These are phyloP conservation scores for Trichoderma hamatum DNA, from an alignment of 2,329 filamentous ascomycete species.

Conservation along the genomic window DNA sequence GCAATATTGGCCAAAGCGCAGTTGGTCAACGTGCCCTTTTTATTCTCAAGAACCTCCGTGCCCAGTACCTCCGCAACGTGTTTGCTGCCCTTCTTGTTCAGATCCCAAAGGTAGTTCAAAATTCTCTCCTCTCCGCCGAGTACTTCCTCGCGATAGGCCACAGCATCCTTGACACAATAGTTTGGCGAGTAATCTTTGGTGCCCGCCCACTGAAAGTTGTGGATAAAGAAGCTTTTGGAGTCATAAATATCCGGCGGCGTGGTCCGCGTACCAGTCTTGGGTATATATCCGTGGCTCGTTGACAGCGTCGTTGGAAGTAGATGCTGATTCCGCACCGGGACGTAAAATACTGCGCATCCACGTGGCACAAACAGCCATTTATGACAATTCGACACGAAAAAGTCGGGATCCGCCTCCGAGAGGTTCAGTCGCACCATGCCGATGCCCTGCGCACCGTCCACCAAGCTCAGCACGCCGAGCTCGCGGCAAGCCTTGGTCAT, in stretches of 20 bases:
- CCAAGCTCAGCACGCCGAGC: constrained; percentile 68
- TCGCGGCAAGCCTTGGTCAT: constrained; percentile 67
- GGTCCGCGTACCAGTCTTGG: constrained; percentile 39
- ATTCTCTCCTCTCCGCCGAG: constrained; percentile 77
- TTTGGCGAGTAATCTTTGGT: constrained; percentile 75
- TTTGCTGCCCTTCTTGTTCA: constrained; percentile 67
- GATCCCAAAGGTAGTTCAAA: constrained; percentile 60
- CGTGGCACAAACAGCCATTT: constrained; percentile 88
- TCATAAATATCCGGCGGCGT: constrained; percentile 46
- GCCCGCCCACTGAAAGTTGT: constrained; percentile 75
- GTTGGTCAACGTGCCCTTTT: constrained; percentile 59
- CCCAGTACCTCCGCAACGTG: constrained; percentile 64
- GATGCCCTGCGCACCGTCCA: constrained; percentile 85
- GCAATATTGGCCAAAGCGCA: constrained; percentile 75
- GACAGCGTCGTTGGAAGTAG: constrained; percentile 75
- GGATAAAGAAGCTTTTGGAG: constrained; percentile 63
- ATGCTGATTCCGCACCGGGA: constrained; percentile 73
- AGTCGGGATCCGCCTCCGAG: constrained; percentile 70
- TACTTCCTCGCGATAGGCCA: constrained; percentile 69
- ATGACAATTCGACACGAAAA: constrained; percentile 84
- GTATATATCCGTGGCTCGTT: constrained; percentile 77
- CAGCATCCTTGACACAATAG: constrained; percentile 69
- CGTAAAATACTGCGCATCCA: constrained; percentile 79
- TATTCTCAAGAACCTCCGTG: constrained; percentile 73
- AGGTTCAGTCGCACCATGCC: constrained; percentile 79